phyloP scores from a whole-genome alignment of 2,329 filamentous ascomycete genomes.

The Trichoderma sp. region DNA sequence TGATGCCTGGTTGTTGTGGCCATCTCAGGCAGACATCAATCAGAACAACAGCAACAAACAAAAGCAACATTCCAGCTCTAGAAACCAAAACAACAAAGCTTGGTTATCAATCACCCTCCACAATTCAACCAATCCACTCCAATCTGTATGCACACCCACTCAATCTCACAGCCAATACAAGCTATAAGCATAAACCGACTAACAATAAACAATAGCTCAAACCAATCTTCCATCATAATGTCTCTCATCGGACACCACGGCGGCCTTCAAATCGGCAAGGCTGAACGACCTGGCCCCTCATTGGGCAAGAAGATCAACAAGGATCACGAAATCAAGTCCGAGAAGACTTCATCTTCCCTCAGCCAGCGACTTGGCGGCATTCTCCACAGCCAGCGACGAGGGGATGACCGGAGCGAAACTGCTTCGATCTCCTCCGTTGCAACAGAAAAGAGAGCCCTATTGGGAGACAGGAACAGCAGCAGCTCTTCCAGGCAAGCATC shows the following conservation, averaged over 20 bases:
- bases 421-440: slow-evolving; percentile 17
- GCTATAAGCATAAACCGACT: background rate
- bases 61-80: background rate
- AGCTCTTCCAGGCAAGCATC: background rate
- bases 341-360: background rate
- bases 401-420: slow-evolving; percentile 11
- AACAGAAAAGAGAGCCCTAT: slow-evolving; percentile 12
- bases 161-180: background rate
- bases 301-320: background rate
- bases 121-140: background rate
- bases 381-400: slow-evolving; percentile 7
- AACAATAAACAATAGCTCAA: background rate
- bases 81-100: background rate
- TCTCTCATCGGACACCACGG: slow-evolving; percentile 18
- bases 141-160: background rate
- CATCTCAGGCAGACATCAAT: slow-evolving; percentile 17
- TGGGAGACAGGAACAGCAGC: background rate
- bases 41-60: background rate
- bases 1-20: slow-evolving; percentile 14
- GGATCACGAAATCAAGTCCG: background rate
- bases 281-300: slow-evolving; percentile 16
- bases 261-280: slow-evolving; percentile 10
- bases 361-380: slow-evolving; percentile 6
- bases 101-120: background rate
- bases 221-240: slow-evolving; percentile 9